phyloP scores from a whole-genome alignment of 169 alveolate genomes.

The Cryptosporidium tyzzeri region DNA sequence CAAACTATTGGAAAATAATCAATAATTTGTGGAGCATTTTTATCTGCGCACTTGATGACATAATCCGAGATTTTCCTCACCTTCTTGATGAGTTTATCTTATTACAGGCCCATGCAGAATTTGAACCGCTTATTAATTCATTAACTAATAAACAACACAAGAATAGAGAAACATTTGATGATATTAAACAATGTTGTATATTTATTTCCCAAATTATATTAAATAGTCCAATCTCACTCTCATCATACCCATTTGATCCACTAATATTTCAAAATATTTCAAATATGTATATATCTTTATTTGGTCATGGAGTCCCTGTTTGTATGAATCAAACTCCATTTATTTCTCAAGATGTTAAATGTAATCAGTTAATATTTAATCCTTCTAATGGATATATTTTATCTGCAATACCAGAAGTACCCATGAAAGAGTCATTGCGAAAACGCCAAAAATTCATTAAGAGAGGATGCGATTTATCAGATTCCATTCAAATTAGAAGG shows the following conservation, averaged over 20 bases:
- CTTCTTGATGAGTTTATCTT: slow-evolving; percentile 57
- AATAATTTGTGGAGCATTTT: slow-evolving; percentile 35
- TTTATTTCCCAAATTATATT: slow-evolving; percentile 64
- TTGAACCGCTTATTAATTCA: slow-evolving; percentile 55
- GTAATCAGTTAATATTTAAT: background rate
- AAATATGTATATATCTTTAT: slow-evolving; percentile 38
- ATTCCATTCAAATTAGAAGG: slow-evolving; percentile 50
- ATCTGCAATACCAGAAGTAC: slow-evolving; percentile 32
- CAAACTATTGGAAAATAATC: slow-evolving; percentile 36
- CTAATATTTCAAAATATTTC: slow-evolving; percentile 24
- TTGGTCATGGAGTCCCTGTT: slow-evolving; percentile 72
- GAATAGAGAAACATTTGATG: background rate
- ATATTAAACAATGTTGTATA: slow-evolving; percentile 48
- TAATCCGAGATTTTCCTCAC: slow-evolving; percentile 41
- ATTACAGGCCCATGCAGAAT: slow-evolving; percentile 54
- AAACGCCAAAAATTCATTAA: slow-evolving; percentile 36
- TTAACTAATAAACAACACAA: background rate
- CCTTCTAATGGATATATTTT: slow-evolving; percentile 22
- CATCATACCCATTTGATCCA: slow-evolving; percentile 39
- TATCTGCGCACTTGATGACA: slow-evolving; percentile 32
- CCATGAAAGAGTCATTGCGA: slow-evolving; percentile 15
- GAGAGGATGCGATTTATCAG: slow-evolving; percentile 57
- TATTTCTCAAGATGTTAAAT: background rate
- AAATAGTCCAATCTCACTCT: slow-evolving; percentile 61
- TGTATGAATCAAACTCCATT: slow-evolving; percentile 3